A percentile compares a stretch with the other conserved stretches of the same genome.
Evolutionary conservation across 1,284 basidiomycete species (phyloP).

Genomic region (Exobasidium cylindrosporum): DNA sequence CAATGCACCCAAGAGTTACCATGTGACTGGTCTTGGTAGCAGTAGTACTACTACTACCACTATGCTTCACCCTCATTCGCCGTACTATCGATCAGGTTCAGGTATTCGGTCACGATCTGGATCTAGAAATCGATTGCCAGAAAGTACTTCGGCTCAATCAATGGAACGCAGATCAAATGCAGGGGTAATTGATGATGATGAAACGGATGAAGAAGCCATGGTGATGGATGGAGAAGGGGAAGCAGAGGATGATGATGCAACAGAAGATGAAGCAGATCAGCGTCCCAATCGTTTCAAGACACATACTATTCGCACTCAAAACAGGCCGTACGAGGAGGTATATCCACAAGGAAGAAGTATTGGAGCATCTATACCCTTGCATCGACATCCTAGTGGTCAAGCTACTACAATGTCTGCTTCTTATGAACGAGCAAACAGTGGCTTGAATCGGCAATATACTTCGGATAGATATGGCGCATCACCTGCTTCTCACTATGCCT

Average conservation of each 20-base stretch:
- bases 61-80: conserved; percentile 4
- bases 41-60: not conserved
- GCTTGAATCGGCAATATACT: conserved; percentile 30
- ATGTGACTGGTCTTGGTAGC: not conserved
- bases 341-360: not conserved
- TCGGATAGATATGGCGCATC: conserved; percentile 27
- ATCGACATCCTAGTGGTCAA: conserved; percentile 5
- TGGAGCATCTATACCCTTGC: not conserved
- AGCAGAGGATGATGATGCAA: conserved; percentile 21
- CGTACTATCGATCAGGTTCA: not conserved
- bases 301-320: not conserved
- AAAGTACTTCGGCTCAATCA: not conserved
- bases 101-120: conserved; percentile 7
- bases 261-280: conserved; percentile 7
- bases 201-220: conserved; percentile 52
- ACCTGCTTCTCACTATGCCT: conserved; percentile 16
- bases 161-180: not conserved
- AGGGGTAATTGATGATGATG: conserved; percentile 40
- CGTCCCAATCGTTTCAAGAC: not conserved
- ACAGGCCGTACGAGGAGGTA: conserved; percentile 16
- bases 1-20: not conserved
- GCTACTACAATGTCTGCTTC: conserved; percentile 16
- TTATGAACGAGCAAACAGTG: conserved; percentile 10
- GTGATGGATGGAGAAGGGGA: conserved; percentile 37
- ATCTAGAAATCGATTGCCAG: conserved; percentile 2